Base-by-base conservation (phyloP, 495 filamentous ascomycete species). In the Aspergillus sparsus region DNA sequence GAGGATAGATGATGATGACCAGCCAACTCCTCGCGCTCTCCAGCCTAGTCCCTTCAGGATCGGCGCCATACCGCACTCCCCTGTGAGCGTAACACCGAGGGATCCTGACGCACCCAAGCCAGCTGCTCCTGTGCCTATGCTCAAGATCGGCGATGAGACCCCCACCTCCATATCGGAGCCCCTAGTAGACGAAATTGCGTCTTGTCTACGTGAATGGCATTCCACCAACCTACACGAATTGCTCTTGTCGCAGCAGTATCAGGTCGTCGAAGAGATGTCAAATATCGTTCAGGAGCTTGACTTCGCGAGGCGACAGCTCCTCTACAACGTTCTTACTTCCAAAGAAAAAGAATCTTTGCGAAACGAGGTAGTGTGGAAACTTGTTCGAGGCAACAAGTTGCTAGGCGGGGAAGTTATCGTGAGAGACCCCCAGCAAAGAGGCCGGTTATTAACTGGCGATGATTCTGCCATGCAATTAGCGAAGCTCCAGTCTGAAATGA, bases 141-240 rank as follows among this genome's bases (percentile, higher is more conserved):
- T 98, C 39, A 96, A 97, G 71, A 91, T 98, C 67, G 95, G 95
- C 27, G 94, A 98, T 63, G 94, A 98, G 77, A 96, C 92, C 1
- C 88, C 92, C 4, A 93, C 89, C 2, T 96, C 91, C 3, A 81
- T 84, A 11, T 84, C 89, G 27, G 94, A 99, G 70, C 94, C 94
- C 3, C 77, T 99, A 57, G 92, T 99, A 10, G 95, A 98, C 71
- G 94, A 99, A 69, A 97, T 98, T 69, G 92, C 93, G 15, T 96
- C 91, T 7, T 98, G 93, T 70, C 75, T 99, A 34, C 85, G 93
- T 31, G 94, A 99, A 79, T 99, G 94, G 94, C 93, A 99, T 72
- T 94, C 93, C 15, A 96, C 91, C 12, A 96, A 97, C 68, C 82
- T 98, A 45, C 95, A 98, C 72, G 93, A 96, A 72, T 77, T 97